Base-by-base conservation (phyloP, 2,329 filamentous ascomycete genomes). In the Juglanconis sp. region DNA sequence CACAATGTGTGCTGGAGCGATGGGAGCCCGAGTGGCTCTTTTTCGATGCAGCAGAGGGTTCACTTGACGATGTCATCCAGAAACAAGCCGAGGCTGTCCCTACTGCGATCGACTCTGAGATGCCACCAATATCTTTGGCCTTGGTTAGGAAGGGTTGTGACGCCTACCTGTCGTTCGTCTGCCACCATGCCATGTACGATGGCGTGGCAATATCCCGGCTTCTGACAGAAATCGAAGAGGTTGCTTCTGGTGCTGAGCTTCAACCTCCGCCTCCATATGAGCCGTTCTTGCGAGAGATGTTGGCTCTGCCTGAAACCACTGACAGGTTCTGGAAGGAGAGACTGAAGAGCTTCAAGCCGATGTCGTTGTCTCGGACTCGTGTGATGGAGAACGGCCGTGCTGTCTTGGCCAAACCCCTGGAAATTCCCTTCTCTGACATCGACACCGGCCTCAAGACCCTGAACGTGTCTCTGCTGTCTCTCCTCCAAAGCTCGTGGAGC, bases 161-260 rank as follows among this genome's bases (percentile, higher is more conserved):
- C 0, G 54, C 60, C 0, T 80, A 79, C 48, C 67, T 81, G 1
- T 87, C 77, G 0, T 81, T 81, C 53, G 72, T 79, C 42, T 87
- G 77, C 66, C 92, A 96, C 67, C 93, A 97, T 73, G 90, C 91
- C 2, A 77, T 96, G 0, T 96, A 96, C 67, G 93, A 97, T 73
- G 93, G 89, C 0, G 86, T 89, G 40, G 91, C 92, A 0, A 88
- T 96, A 68, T 77, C 81, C 1, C 78, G 80, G 8, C 77, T 97
- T 0, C 80, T 94, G 31, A 72, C 82, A 0, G 92, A 96, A 68
- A 76, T 96, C 1, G 86, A 95, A 67, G 70, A 77, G 2, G 64
- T 84, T 3, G 85, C 87, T 38, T 63, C 71, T 1, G 81, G 79
- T 0, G 56, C 73, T 0, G 7, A 66, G 0, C 74, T 95, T 1